A percentile compares a stretch with the other conserved stretches of the same genome.
Conservation (phyloP, 1,284 basidiomycete genomes). For the Sporisorium scitamineum region DNA sequence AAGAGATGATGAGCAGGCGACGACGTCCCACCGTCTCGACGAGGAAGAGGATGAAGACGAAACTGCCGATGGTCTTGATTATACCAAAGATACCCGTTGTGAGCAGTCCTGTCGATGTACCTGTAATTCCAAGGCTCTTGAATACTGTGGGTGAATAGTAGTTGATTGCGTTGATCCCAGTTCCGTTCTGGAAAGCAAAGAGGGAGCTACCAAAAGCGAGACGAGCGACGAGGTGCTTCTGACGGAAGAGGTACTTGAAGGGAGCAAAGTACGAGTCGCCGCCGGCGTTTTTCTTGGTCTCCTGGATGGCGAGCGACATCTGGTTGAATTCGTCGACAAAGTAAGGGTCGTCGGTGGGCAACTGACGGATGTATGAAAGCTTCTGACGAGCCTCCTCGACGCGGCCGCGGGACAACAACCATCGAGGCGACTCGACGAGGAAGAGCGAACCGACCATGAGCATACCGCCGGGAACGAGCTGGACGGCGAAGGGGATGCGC, state of each 20-base stretch:
- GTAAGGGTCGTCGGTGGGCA: constrained; percentile 61
- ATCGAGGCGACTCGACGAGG: constrained; percentile 76
- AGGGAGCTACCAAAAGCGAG: constrained; percentile 22
- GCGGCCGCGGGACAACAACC: constrained; percentile 74
- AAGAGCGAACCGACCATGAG: constrained; percentile 70
- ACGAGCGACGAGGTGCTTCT: constrained; percentile 18
- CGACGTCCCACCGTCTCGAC: constrained; percentile 78
- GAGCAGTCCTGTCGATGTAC: constrained; percentile 71
- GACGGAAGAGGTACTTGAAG: constrained; percentile 48
- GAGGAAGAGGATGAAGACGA: constrained; percentile 74
- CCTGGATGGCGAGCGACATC: constrained; percentile 18
- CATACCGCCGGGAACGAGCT: constrained; percentile 73
- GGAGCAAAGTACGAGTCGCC: constrained; percentile 43
- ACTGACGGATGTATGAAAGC: constrained; percentile 57
- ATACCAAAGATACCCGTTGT: constrained; percentile 86
- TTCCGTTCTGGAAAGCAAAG: constrained; percentile 31
- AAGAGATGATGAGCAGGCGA: constrained; percentile 70
- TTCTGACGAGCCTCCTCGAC: constrained; percentile 59
- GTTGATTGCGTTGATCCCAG: constrained; percentile 65
- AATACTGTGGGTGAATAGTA: constrained; percentile 74
- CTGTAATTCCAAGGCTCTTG: constrained; percentile 72
- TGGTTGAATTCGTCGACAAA: constrained; percentile 44
- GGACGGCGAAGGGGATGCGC: constrained; percentile 73
- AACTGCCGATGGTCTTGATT: constrained; percentile 79
- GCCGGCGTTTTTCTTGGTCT: constrained; percentile 12